Conservation (phyloP, 495 filamentous ascomycete genomes). For the Ascodesmis nigricans region DNA sequence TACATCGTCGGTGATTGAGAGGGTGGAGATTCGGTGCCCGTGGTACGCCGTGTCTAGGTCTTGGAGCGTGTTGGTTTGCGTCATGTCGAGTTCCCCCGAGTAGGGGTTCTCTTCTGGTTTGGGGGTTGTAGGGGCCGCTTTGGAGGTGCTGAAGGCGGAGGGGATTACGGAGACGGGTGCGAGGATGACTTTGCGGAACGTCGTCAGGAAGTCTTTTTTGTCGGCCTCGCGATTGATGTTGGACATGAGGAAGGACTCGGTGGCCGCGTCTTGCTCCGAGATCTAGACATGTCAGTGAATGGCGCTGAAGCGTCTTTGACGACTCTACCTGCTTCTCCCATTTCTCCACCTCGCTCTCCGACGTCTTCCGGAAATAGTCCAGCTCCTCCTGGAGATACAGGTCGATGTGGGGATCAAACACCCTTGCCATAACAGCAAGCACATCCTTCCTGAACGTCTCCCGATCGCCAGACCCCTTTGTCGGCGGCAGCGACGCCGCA, state of each 20-base stretch:
- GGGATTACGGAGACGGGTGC: slow-evolving; percentile 86
- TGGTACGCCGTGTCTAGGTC: too few relatives aligned
- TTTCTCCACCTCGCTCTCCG: slow-evolving; percentile 50
- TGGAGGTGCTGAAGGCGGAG: slow-evolving; percentile 26
- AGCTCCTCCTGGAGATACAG: slow-evolving; percentile 84
- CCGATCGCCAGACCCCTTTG: slow-evolving; percentile 27
- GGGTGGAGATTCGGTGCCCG: not conserved
- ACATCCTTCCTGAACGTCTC: slow-evolving; percentile 34
- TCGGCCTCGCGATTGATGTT: slow-evolving; percentile 85
- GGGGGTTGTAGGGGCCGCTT: not conserved
- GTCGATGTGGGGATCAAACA: slow-evolving; percentile 83
- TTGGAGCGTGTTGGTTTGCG: too few relatives aligned
- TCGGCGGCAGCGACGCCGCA: slow-evolving; percentile 39
- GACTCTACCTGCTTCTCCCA: slow-evolving; percentile 70
- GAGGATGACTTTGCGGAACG: slow-evolving; percentile 98
- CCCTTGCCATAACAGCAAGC: slow-evolving; percentile 37
- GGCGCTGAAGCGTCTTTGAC: not conserved
- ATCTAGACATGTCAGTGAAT: slow-evolving; percentile 1
- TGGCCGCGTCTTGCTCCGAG: slow-evolving; percentile 61
- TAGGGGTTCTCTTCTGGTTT: not conserved
- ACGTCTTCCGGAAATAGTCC: slow-evolving; percentile 53
- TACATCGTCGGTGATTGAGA: not conserved
- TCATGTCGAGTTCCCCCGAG: not conserved
- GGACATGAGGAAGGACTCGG: slow-evolving; percentile 84
- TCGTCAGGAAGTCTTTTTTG: slow-evolving; percentile 85